Base-by-base conservation (phyloP, 441 rosid genomes). In the Cnidoscolus chayamansa region DNA sequence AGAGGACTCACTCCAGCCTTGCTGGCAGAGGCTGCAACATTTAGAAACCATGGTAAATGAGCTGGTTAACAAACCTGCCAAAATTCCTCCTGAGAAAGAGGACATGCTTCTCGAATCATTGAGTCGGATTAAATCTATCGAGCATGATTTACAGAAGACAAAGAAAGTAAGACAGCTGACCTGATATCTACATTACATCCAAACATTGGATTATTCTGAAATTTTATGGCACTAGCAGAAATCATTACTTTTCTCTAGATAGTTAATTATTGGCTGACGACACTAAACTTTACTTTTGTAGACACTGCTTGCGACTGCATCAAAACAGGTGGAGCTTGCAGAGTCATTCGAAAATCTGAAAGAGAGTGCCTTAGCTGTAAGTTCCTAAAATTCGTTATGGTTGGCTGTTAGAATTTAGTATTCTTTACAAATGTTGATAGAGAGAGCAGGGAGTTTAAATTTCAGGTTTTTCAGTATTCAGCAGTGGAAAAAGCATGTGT, bases 321-420 rank as follows among this genome's bases (percentile, higher is more conserved):
- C 99, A 53, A 93, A 89, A 75, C 99, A 95, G 85, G 82, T 92
- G 37, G 95, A 95, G 77, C 94, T 95, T 32, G 91, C 98, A 4
- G 89, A 89, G 72, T 88, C 95, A 45, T 81, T 95, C 45, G 99
- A 95, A 80, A 82, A 79, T 79, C 74, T 92, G 69, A 91, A 88
- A 74, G 86, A 81, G 35, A 75, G 76, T 74, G 76, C 72, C 79
- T 76, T 85, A 70, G 43, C 79, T 72, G 99, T 92, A 87, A 87
- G 91, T 84, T 81, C 59, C 35, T 17, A 54, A 61, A 73, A 54
- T 63, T 54, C 51, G 25, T 55, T 71, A 50, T 7, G 32, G 48
- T 1, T 35, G 16, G 4, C 49, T 25, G 35, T 57, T 25, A 12
- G 6, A 8, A 11, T 11, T 9, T 40, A 31, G 30, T 1, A 4